Evolutionary conservation across 2,329 filamentous ascomycete genomes (phyloP).

Genomic region (Epicoccum sorghinum): DNA sequence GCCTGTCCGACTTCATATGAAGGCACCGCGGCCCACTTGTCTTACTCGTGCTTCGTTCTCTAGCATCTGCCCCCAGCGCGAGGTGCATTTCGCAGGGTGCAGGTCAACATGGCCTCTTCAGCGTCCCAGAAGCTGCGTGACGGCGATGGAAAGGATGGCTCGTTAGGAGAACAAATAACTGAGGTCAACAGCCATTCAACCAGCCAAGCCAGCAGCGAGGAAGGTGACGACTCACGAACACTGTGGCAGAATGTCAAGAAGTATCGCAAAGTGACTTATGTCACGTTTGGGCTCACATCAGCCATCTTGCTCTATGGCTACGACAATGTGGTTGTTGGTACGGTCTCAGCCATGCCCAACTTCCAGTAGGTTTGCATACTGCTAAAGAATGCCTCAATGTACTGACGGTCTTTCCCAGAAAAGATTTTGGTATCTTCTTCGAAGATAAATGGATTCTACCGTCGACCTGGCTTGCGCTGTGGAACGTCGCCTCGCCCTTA

Average conservation of each 20-base stretch:
- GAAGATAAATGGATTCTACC: conserved; percentile 37
- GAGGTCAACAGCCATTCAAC: conserved; percentile 16
- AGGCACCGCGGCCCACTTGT: conserved; percentile 10
- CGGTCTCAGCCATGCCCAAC: conserved; percentile 35
- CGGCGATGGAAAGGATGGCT: conserved; percentile 10
- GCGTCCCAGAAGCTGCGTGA: conserved; percentile 5
- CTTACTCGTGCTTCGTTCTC: not conserved
- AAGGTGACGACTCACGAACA: conserved; percentile 26
- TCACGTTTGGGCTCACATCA: conserved; percentile 33
- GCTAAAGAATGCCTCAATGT: not conserved
- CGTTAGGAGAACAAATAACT: conserved; percentile 17
- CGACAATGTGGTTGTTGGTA: conserved; percentile 40
- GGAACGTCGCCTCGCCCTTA: conserved; percentile 35
- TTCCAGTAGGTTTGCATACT: conserved; percentile 31
- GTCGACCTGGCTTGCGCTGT: conserved; percentile 36
- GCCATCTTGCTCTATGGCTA: conserved; percentile 40
- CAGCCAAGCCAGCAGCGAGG: conserved; percentile 6
- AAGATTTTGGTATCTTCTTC: conserved; percentile 34
- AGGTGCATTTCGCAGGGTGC: not conserved
- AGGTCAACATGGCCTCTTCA: conserved; percentile 14
- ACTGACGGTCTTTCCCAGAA: conserved; percentile 14
- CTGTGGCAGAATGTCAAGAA: conserved; percentile 42
- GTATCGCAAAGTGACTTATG: conserved; percentile 34
- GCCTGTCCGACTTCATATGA: conserved; percentile 12
- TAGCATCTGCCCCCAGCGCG: not conserved